These are phyloP conservation scores for Neurospora sp. DNA, from an alignment of 495 filamentous ascomycete species.

Conservation along the genomic window DNA sequence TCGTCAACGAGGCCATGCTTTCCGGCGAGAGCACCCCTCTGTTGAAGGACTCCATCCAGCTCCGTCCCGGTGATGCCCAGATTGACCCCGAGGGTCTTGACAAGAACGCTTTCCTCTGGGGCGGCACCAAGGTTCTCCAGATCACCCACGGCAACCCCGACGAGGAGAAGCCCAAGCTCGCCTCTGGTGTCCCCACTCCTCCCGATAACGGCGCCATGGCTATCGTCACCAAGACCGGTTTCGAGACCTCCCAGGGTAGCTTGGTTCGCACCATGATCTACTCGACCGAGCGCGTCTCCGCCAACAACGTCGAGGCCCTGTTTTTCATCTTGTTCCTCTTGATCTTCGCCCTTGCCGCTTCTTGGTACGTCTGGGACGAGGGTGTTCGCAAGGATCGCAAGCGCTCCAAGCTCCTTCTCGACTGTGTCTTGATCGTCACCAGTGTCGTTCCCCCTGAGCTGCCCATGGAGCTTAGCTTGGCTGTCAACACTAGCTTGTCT, in stretches of 20 bases:
- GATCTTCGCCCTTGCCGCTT: constrained; percentile 91
- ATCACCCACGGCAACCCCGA: constrained; percentile 78
- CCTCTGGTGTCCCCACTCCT: constrained; percentile 59
- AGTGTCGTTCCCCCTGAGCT: constrained; percentile 96
- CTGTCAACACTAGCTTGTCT: constrained; percentile 97
- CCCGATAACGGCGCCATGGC: constrained; percentile 93
- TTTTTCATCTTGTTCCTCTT: constrained; percentile 95
- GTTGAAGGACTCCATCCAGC: constrained; percentile 90
- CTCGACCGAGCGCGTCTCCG: constrained; percentile 95
- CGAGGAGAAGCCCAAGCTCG: constrained; percentile 52
- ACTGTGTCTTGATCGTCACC: constrained; percentile 95
- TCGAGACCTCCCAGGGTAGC: constrained; percentile 96
- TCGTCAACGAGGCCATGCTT: constrained; percentile 99
- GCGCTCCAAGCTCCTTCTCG: constrained; percentile 90
- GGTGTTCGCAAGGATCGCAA: constrained; percentile 88
- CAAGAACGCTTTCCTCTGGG: constrained; percentile 93
- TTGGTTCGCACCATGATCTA: constrained; percentile 99
- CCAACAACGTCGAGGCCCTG: constrained; percentile 89
- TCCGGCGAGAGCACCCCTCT: constrained; percentile 96
- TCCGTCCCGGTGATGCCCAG: constrained; percentile 71
- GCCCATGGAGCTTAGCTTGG: constrained; percentile 94
- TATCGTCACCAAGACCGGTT: constrained; percentile 92
- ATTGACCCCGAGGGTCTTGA: constrained; percentile 88
- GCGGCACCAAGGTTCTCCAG: constrained; percentile 95
- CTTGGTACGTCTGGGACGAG: constrained; percentile 99